Percentiles rank a stretch among this genome's conserved stretches.
Evolutionary conservation across 805 yeast genomes (phyloP).

Genomic region (Myxozyma sirexii): DNA sequence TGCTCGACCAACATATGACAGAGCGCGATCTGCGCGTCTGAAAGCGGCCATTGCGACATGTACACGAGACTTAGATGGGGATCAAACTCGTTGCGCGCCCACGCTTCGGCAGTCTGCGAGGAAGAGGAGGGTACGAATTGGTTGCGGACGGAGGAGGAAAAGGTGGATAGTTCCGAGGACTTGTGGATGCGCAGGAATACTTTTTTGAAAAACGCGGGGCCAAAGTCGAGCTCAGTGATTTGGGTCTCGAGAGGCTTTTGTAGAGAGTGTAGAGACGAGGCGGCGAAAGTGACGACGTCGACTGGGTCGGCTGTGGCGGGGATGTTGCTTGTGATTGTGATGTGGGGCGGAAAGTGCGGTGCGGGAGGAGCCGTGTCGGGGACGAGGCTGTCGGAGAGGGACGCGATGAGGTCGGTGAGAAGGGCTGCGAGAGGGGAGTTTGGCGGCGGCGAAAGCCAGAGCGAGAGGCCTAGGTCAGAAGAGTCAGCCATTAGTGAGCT

Average conservation of each 20-base stretch:
- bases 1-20: constrained; percentile 68
- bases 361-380: constrained; percentile 41
- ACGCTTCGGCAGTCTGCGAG: constrained; percentile 49
- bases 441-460: constrained; percentile 75
- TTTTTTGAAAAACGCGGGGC: constrained; percentile 56
- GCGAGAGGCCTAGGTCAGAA: constrained; percentile 53
- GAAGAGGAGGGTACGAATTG: no score
- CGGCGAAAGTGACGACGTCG: constrained; percentile 57
- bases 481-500: neutral
- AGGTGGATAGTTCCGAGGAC: constrained; percentile 52
- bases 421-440: constrained; percentile 59
- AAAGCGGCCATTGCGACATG: constrained; percentile 64
- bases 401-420: constrained; percentile 60
- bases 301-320: constrained; percentile 54
- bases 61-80: constrained; percentile 78
- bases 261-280: no score
- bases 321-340: constrained; percentile 71
- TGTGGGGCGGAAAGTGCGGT: constrained; percentile 71
- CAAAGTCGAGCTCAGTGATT: constrained; percentile 51
- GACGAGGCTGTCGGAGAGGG: constrained; percentile 68
- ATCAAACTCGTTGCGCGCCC: constrained; percentile 60
- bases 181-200: constrained; percentile 53
- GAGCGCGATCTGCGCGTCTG: constrained; percentile 64
- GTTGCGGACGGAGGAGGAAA: constrained; percentile 50
- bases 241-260: constrained; percentile 46